A percentile compares a stretch with the other conserved stretches of the same genome.
phyloP scores from a whole-genome alignment of 2,329 filamentous ascomycete genomes.

The Trematosphaeria pertusa region DNA sequence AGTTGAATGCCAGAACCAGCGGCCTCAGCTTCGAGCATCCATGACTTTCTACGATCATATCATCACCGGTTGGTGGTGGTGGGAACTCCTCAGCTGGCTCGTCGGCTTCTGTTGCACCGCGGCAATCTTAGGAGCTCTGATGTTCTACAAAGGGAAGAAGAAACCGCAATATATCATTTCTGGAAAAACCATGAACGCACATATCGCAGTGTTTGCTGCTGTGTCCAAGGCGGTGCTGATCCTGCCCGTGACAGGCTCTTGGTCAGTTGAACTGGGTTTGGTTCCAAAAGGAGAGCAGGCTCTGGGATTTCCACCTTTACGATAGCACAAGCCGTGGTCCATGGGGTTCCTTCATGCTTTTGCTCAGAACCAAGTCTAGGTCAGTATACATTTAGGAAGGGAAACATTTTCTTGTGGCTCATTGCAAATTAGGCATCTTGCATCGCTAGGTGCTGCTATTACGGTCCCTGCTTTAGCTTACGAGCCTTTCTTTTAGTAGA shows the following conservation, averaged over 20 bases:
- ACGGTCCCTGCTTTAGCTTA: neutral
- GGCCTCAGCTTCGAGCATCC: conserved; percentile 14
- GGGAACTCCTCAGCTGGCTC: conserved; percentile 24
- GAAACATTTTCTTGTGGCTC: neutral
- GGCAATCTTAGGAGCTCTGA: conserved; percentile 23
- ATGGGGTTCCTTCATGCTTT: conserved; percentile 27
- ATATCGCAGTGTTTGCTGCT: conserved; percentile 24
- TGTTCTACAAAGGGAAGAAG: conserved; percentile 19
- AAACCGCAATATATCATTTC: conserved; percentile 19
- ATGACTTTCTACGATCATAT: conserved; percentile 22
- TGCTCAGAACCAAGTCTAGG: conserved; percentile 20
- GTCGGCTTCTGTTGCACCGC: conserved; percentile 16
- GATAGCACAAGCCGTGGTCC: conserved; percentile 27
- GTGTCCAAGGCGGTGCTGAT: conserved; percentile 28
- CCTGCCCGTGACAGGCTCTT: conserved; percentile 26
- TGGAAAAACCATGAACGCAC: conserved; percentile 26
- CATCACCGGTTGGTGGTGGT: conserved; percentile 29
- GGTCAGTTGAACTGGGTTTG: conserved; percentile 34
- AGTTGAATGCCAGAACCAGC: conserved; percentile 1
- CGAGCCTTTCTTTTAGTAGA: too few relatives aligned
- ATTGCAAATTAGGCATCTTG: too few relatives aligned
- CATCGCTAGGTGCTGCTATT: too few relatives aligned
- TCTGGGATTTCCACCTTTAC: conserved; percentile 22
- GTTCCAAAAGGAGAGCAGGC: conserved; percentile 16
- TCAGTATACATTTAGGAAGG: conserved; percentile 4